Conservation (phyloP, 805 yeast genomes). For the Jamesozyma lodderae region DNA sequence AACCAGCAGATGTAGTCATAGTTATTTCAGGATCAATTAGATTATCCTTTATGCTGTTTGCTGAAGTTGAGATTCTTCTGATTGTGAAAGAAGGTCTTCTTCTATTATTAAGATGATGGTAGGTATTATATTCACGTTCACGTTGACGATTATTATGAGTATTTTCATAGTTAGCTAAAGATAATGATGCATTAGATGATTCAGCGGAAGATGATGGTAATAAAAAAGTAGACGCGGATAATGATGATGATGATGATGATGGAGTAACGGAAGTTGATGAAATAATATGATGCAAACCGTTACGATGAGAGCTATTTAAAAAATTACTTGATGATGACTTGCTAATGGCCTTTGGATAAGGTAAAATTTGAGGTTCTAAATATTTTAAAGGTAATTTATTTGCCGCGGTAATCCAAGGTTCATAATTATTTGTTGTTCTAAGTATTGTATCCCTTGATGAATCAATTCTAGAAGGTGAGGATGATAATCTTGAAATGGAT, state of each 20-base stretch:
- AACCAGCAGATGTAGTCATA: background rate
- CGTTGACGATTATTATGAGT: background rate
- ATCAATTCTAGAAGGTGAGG: background rate
- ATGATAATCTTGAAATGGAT: background rate
- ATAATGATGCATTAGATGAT: background rate
- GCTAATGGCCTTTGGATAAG: slow-evolving; percentile 22
- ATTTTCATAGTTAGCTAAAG: background rate
- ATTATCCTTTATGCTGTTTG: background rate
- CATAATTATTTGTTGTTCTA: slow-evolving; percentile 4
- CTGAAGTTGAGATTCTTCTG: slow-evolving; percentile 4
- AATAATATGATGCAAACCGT: background rate
- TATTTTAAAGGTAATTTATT: slow-evolving; percentile 22
- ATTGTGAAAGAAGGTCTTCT: slow-evolving; percentile 1
- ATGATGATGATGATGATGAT: slow-evolving; percentile 2
- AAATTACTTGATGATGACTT: slow-evolving; percentile 1
- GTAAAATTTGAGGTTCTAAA: slow-evolving; percentile 25
- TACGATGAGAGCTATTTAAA: background rate
- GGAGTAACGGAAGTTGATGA: background rate
- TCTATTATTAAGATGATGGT: background rate
- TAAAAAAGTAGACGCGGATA: background rate
- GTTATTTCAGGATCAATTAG: slow-evolving; percentile 1
- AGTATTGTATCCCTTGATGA: background rate
- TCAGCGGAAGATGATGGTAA: background rate
- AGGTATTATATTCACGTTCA: background rate
- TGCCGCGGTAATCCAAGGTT: slow-evolving; percentile 25